phyloP scores from a whole-genome alignment of 2,329 filamentous ascomycete genomes.

The Trichoderma gracile region DNA sequence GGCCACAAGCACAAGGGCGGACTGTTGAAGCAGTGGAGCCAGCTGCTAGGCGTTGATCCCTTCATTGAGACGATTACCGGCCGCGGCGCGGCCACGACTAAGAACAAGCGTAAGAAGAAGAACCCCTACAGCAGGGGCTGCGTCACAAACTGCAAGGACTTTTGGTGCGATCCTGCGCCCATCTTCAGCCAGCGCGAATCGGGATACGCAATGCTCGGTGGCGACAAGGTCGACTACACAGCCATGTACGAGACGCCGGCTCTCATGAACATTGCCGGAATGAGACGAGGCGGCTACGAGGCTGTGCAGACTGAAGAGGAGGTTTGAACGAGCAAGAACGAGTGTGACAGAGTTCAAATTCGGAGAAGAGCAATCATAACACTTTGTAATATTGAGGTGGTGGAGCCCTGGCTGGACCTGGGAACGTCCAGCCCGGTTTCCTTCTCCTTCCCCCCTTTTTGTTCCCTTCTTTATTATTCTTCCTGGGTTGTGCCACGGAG shows the following conservation, averaged over 20 bases:
- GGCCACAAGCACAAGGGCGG: slow-evolving; percentile 60
- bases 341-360: slow-evolving; percentile 22
- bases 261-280: slow-evolving; percentile 59
- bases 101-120: slow-evolving; percentile 56
- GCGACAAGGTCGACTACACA: slow-evolving; percentile 81
- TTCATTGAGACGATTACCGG: slow-evolving; percentile 93
- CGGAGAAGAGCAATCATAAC: neutral
- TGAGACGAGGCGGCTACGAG: slow-evolving; percentile 62
- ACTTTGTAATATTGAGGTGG: slow-evolving; percentile 14
- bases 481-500: neutral
- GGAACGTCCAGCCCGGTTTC: neutral
- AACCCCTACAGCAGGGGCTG: slow-evolving; percentile 88
- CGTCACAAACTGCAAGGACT: slow-evolving; percentile 89
- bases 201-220: slow-evolving; percentile 74
- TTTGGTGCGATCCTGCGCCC: slow-evolving; percentile 89
- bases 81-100: slow-evolving; percentile 64
- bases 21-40: slow-evolving; percentile 76
- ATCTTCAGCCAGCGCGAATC: slow-evolving; percentile 74
- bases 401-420: neutral
- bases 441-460: neutral
- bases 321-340: slow-evolving; percentile 48
- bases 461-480: neutral
- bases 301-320: slow-evolving; percentile 57
- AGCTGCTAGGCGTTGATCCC: slow-evolving; percentile 84
- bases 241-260: slow-evolving; percentile 83